Base-by-base conservation (phyloP, 257 asterid species). In the Nicotiana paniculata region DNA sequence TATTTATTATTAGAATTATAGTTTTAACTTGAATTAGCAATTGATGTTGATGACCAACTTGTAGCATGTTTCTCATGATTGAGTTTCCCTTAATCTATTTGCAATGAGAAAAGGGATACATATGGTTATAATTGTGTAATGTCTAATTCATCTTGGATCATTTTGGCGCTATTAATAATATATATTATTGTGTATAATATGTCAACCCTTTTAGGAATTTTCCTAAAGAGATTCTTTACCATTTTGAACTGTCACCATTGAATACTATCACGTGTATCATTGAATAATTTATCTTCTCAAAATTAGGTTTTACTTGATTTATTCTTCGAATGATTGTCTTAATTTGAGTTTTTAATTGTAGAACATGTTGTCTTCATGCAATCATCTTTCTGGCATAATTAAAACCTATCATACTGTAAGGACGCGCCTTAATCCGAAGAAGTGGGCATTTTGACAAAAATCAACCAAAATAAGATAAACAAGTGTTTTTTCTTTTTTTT, bases 121-220 rank as follows among this genome's bases (percentile, higher is more conserved):
- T 72, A 28, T 4, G 66, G 17, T 6, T 35, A 79, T 79, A 35
- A 59, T 64, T 81, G 10, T 81, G 78, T 57, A 24, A 17, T 81
- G 63, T 35, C 39, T 65, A 59, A 4, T 78, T 57, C 3, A 58
- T 55, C 33, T 81, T 51, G 37, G 54, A 2, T 51, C 35, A 64
- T 59, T 79, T 63, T 28, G 77, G 77, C 77, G 32, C 64, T 26
- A 64, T 37, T 81, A 28, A 48, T 33, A 28, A 32, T 10, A 57
- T 77, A 77, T 55, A 53, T 16, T 54, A 17, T 54, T 77, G 48
- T 39, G 21, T 5, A 6, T 18, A 35, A 6, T 18, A 35, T 55
- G 69, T 62, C 69, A 78, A 54, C 57, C 58, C 28, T 78, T 78
- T 59, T 51, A 74, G 39, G 35, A 24, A 74, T 74, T 74, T 74